These are phyloP conservation scores for Trichoderma harzianum DNA, from an alignment of 2,329 filamentous ascomycete species.

Conservation along the genomic window DNA sequence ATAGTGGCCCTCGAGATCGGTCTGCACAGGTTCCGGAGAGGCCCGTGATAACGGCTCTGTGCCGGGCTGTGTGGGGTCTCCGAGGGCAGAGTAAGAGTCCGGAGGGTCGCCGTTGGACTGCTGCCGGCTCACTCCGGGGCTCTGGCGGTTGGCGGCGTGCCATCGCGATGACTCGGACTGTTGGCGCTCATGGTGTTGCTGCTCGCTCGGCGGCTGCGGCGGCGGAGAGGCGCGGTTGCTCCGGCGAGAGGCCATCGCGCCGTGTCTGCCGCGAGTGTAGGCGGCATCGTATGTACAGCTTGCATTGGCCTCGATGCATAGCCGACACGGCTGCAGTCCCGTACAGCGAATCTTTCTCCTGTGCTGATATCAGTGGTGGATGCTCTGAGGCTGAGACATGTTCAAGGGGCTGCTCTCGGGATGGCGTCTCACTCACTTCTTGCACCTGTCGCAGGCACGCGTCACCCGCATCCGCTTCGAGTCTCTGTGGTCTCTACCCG, in stretches of 20 bases:
- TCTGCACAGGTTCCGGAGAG: constrained; percentile 14
- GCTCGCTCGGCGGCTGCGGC: not conserved
- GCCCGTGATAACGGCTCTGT: constrained; percentile 14
- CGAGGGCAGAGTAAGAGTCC: constrained; percentile 11
- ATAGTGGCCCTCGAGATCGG: constrained; percentile 12
- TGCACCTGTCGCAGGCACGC: constrained; percentile 13
- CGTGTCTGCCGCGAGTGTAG: constrained; percentile 10
- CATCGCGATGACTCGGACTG: constrained; percentile 3
- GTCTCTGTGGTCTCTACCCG: constrained; percentile 7
- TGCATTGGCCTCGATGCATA: constrained; percentile 16
- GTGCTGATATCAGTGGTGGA: not conserved
- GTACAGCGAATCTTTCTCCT: constrained; percentile 14
- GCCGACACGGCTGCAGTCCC: constrained; percentile 6
- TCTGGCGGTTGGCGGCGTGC: constrained; percentile 4
- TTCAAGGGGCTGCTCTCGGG: not conserved
- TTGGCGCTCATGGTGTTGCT: constrained; percentile 5
- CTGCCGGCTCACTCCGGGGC: not conserved
- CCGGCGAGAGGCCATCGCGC: not conserved
- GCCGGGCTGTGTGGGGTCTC: constrained; percentile 12
- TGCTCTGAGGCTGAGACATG: not conserved
- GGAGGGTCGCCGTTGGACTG: constrained; percentile 2
- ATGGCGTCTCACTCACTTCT: constrained; percentile 13
- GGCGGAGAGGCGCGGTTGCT: constrained; percentile 5
- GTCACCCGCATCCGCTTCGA: constrained; percentile 16
- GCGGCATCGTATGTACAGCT: constrained; percentile 11